Evolutionary conservation across 139 green algal genomes (phyloP), one percentile per base, ranked within the genome.

Genomic region (Chlorella sp.): DNA sequence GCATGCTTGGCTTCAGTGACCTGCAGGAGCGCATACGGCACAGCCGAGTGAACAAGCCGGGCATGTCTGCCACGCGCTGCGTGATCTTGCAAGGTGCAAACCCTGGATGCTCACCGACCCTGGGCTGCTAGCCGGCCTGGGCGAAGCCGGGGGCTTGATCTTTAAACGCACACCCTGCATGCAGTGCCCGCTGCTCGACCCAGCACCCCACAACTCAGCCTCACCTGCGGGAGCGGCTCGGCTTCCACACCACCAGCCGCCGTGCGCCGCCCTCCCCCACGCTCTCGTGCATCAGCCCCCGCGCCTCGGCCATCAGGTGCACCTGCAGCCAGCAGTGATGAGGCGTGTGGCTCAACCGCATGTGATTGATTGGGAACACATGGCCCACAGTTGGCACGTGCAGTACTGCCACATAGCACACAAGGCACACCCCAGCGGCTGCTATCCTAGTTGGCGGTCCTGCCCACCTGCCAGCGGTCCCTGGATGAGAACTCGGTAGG

Each of bases 201-300:
- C 8, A 3, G 13, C n/a, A 73, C 8, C 65, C 65, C 16, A 9
- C 0, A 16, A 24, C 16, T 17, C 6, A 40, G 20, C 9, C 34
- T 38, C 44, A 22, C 34, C 65, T 73, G 65, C 65, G 32, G 7
- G 65, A 51, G 60, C 77, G 58, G 77, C 40, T 62, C 28, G 77
- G 77, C 77, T 83, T 83, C 77, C 77, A 83, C 56, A 83, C 77
- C 58, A 83, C 58, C 58, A 83, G 58, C 24, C 41, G 36, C 20
- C 77, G 77, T 38, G 16, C 60, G 1, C 9, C 19, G 16, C 40
- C 58, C 58, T 73, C 77, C 30, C 80, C 80, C 44, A 51, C 26
- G 65, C 65, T 76, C n/a, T 85, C 58, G 46, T 85, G 81, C 68
- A 85, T 85, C 24, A 85, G 69, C 5, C 81, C 81, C 69, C 81